Conservation (phyloP, 805 yeast species). For the Kluyveromyces lactis region DNA sequence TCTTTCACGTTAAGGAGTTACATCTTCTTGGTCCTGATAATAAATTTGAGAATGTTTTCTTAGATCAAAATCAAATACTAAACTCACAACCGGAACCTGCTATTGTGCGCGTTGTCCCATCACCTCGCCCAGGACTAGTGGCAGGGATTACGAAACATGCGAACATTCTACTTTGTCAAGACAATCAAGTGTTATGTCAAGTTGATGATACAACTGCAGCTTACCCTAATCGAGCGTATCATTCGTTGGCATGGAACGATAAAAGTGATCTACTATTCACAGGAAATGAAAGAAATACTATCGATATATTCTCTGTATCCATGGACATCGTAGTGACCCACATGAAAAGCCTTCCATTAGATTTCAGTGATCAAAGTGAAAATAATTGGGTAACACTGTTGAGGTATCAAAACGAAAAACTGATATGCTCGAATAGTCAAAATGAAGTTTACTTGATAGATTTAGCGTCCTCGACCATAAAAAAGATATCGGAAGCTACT, state of each 20-base stretch:
- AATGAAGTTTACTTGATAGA: conserved; percentile 17
- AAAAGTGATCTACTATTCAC: conserved; percentile 15
- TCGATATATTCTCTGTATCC: conserved; percentile 10
- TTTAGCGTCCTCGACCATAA: background rate
- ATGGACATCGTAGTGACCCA: conserved; percentile 2
- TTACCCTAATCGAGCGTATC: conserved; percentile 16
- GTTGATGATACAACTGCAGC: conserved; percentile 15
- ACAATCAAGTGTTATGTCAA: conserved; percentile 9
- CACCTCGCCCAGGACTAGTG: conserved; percentile 13
- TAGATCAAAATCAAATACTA: conserved; percentile 17
- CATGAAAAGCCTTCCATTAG: conserved; percentile 1
- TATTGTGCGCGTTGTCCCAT: conserved; percentile 15
- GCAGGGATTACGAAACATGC: conserved; percentile 25
- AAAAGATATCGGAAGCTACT: conserved; percentile 8
- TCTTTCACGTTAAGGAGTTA: conserved; percentile 22
- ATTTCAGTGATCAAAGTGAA: conserved; percentile 2
- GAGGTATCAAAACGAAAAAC: conserved; percentile 8
- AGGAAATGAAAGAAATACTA: conserved; percentile 22
- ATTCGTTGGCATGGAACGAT: conserved; percentile 22
- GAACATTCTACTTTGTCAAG: conserved; percentile 18
- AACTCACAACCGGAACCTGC: conserved; percentile 24
- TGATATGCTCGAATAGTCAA: conserved; percentile 10
- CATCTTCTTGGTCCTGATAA: conserved; percentile 14
- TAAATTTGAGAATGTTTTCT: conserved; percentile 21
- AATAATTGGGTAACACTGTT: conserved; percentile 19